phyloP scores from a whole-genome alignment of 495 filamentous ascomycete genomes.

The Xylaria telfairii region DNA sequence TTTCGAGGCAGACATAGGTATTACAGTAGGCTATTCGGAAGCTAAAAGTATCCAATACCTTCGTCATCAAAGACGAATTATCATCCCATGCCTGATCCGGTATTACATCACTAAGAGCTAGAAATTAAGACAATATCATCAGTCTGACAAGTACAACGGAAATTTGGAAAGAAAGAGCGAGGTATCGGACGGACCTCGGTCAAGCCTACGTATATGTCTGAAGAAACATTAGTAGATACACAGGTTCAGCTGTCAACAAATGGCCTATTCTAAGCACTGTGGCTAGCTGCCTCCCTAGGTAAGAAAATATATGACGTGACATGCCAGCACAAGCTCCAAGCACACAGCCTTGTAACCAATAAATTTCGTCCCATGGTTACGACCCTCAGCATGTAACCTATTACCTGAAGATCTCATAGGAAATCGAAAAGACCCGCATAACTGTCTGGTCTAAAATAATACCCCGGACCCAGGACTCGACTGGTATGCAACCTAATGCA shows the following conservation, averaged over 20 bases:
- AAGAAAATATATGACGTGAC: too few species aligned
- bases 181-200: neutral
- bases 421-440: neutral
- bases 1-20: neutral
- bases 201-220: neutral
- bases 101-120: neutral
- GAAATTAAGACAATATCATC: neutral
- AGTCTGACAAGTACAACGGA: neutral
- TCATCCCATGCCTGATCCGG: neutral
- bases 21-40: neutral
- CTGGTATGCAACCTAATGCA: constrained; percentile 4
- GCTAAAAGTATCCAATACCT: neutral
- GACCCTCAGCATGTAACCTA: neutral
- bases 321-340: neutral
- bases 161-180: neutral
- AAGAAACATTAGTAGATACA: neutral
- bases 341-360: neutral
- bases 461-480: constrained; percentile 12
- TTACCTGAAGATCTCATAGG: neutral
- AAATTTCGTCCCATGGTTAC: constrained; percentile 5
- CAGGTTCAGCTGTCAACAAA: neutral
- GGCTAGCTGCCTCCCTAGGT: neutral
- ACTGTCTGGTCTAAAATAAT: neutral
- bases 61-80: neutral
- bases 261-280: neutral